Evolutionary conservation across 371 early-diverging fungal species (phyloP), one percentile per base, ranked within the genome.

Genomic region (Mucor velutinosus): DNA sequence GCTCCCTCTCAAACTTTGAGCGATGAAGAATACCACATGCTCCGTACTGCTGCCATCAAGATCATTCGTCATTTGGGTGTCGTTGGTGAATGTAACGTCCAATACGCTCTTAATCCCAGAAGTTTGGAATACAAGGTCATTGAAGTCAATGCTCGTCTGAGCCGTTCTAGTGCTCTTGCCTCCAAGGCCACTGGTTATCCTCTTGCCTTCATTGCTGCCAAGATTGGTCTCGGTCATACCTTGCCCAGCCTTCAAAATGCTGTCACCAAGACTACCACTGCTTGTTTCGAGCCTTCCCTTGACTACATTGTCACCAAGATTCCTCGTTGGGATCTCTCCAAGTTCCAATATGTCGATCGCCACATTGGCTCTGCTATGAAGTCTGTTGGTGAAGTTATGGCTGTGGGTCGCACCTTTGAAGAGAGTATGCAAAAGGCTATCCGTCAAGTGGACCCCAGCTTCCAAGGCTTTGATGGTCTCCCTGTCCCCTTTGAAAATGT

Each of bases 31-130:
- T 97, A 96, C 75, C 90, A 93, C 65, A 94, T 95, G 97, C 89
- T 96, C 56, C 93, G 97, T 68, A 89, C 93, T 5, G 91, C 97
- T 32, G 97, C 97, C 25, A 90, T 96, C 83, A 96, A 95, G 71
- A 90, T 97, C 55, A 91, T 96, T 63, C 89, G 97, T 62, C 95
- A 97, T 72, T 76, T 97, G 70, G 97, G 97, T 71, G 96, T 97
- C n/a, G 93, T 97, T 37, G 97, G 97, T 69, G 97, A 97, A 78
- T 97, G 97, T 82, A 97, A 97, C 72, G 90, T 97, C 15, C 97
- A 97, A 76, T 97, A 96, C 66, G 96, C 96, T 43, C 87, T 97
- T 66, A 93, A 94, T 78, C 97, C 97, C 21, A 71, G 90, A 53
- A 87, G 89, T 59, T 73, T 87, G 51, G 95, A 97, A 76, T 97